These are phyloP conservation scores for Serendipita sp. DNA, from an alignment of 1,284 basidiomycete genomes.

Conservation along the genomic window DNA sequence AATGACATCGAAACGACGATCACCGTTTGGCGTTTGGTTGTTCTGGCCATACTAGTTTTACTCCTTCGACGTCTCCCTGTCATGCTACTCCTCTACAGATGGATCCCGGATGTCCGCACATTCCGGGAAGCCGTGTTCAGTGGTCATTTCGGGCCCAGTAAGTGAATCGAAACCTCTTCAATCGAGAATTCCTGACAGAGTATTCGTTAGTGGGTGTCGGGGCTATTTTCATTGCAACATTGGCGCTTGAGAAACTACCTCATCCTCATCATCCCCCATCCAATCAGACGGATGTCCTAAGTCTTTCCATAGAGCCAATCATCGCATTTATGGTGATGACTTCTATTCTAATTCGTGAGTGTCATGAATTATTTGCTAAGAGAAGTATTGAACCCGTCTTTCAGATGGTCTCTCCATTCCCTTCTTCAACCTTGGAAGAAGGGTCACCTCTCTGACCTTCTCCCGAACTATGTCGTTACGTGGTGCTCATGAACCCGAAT, in stretches of 20 bases:
- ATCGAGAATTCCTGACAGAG: not conserved
- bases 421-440: conserved; percentile 76
- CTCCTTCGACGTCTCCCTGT: conserved; percentile 70
- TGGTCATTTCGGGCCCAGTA: conserved; percentile 90
- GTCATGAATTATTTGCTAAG: not conserved
- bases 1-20: conserved; percentile 49
- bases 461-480: conserved; percentile 72
- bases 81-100: conserved; percentile 71
- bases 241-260: conserved; percentile 60
- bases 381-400: not conserved
- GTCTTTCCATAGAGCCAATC: conserved; percentile 72
- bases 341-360: conserved; percentile 58
- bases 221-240: conserved; percentile 83
- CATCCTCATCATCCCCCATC: conserved; percentile 37
- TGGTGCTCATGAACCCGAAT: conserved; percentile 40
- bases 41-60: conserved; percentile 67
- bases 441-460: conserved; percentile 61
- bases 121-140: conserved; percentile 75
- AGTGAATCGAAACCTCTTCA: conserved; percentile 28
- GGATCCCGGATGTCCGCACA: conserved; percentile 89
- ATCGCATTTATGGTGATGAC: conserved; percentile 83
- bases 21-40: conserved; percentile 68
- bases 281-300: conserved; percentile 51
- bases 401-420: conserved; percentile 85
- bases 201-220: conserved; percentile 15